Conservation (phyloP, 2,329 filamentous ascomycete species). For the Dothistroma pini region DNA sequence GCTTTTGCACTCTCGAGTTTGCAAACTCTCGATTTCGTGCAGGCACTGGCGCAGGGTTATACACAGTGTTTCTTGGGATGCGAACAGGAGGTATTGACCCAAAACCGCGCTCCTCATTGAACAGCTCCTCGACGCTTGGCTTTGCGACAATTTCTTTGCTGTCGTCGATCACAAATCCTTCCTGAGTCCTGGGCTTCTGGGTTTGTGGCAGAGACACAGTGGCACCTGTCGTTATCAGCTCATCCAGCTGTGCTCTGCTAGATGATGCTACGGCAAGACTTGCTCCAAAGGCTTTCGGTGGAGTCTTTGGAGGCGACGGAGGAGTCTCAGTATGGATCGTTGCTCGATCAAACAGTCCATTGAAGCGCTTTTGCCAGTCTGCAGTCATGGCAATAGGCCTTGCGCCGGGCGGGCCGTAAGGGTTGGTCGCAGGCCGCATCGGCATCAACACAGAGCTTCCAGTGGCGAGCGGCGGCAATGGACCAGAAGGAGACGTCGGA, state of each 20-base stretch:
- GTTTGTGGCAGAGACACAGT: slow-evolving; percentile 65
- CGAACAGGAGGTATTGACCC: slow-evolving; percentile 42
- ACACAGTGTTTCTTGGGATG: slow-evolving; percentile 28
- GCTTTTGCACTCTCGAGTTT: slow-evolving; percentile 15
- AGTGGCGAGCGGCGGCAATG: slow-evolving; percentile 36
- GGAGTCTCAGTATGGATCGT: slow-evolving; percentile 40
- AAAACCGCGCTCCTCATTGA: slow-evolving; percentile 46
- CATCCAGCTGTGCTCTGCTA: slow-evolving; percentile 64
- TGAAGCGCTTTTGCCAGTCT: slow-evolving; percentile 80
- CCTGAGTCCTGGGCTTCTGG: slow-evolving; percentile 14
- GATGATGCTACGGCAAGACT: slow-evolving; percentile 57
- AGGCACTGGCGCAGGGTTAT: slow-evolving; percentile 17
- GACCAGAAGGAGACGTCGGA: slow-evolving; percentile 48
- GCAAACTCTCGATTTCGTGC: slow-evolving; percentile 16
- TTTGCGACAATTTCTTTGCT: slow-evolving; percentile 39
- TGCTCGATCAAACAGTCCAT: slow-evolving; percentile 68
- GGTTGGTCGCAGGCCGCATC: slow-evolving; percentile 37
- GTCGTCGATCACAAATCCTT: slow-evolving; percentile 32
- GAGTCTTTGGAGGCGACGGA: slow-evolving; percentile 38
- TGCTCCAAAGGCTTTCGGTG: slow-evolving; percentile 43
- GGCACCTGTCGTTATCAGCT: slow-evolving; percentile 51
- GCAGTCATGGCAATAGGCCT: slow-evolving; percentile 45
- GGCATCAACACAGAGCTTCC: slow-evolving; percentile 42
- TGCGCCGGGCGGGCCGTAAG: slow-evolving; percentile 39
- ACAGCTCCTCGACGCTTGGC: slow-evolving; percentile 40